Evolutionary conservation across 352 stramenopile species (phyloP), one percentile per base, ranked within the genome.

Genomic region (Globisporangium splendens): DNA sequence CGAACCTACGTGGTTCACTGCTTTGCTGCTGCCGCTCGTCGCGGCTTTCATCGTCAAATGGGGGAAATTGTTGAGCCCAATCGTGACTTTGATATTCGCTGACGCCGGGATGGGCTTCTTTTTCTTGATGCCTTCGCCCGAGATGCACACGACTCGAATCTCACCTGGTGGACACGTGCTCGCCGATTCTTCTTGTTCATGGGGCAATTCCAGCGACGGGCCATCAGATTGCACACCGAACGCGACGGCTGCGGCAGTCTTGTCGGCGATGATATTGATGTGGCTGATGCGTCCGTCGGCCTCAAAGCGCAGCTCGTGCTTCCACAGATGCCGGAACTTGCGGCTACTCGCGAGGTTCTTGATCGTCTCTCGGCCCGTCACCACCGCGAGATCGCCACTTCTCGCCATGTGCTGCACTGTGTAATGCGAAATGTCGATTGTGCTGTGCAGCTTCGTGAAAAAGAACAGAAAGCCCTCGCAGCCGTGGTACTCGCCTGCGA

Each of bases 191-290:
- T 91, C 85, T 13, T 85, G 77, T 20, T 94, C 80, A 50, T 87
- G 73, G 0, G 79, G 77, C 0, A 92, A 61, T 53, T 79, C 75
- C 22, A 89, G 73, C 54, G 68, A 84, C 10, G 77, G 72, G 0
- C 85, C 83, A 1, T 69, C 76, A 21, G 67, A 77, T 46, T 83
- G 75, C 65, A 79, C 72, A 3, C 72, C 80, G 60, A 95, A 95
- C 24, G 82, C 85, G 46, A 93, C 81, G 12, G 85, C 70, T 1
- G 85, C 83, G 5, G 85, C 80, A 10, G 79, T 87, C 56, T 91
- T 87, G 64, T 94, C 85, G n/a, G 74, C 85, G 17, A 93, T 71
- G 68, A 94, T 88, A 62, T 93, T 89, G 65, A 94, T 86, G 59
- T 93, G 79, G 47, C 79, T 91, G 52, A 94, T 84, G 28, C 83